A percentile compares a stretch with the other conserved stretches of the same genome.
Conservation (phyloP, 1,284 basidiomycete genomes). For the Wolfiporia cocos region DNA sequence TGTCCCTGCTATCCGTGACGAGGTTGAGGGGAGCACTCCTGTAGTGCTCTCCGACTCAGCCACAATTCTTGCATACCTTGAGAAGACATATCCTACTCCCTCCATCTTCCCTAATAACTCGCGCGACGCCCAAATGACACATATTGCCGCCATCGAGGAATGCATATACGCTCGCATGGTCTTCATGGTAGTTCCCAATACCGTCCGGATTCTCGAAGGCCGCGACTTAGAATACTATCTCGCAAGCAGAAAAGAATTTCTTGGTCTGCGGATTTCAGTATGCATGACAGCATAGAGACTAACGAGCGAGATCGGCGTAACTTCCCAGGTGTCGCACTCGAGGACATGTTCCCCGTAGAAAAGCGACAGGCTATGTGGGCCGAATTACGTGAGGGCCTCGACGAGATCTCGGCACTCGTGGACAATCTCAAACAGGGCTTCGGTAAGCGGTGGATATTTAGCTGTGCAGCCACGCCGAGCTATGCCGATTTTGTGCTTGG, state of each 20-base stretch:
- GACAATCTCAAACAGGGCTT: not conserved
- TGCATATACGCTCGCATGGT: slow-evolving; percentile 3
- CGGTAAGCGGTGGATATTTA: slow-evolving; percentile 3
- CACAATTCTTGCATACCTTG: slow-evolving; percentile 38
- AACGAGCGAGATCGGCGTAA: no score
- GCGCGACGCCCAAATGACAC: slow-evolving; percentile 8
- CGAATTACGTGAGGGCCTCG: slow-evolving; percentile 3
- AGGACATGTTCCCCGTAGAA: slow-evolving; percentile 8
- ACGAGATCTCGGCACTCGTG: slow-evolving; percentile 4
- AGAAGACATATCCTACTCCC: slow-evolving; percentile 32
- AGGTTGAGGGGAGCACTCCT: not conserved
- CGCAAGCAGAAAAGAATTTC: slow-evolving; percentile 1
- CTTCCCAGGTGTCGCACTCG: slow-evolving; percentile 4
- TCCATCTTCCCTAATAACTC: slow-evolving; percentile 20
- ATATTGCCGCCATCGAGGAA: slow-evolving; percentile 4
- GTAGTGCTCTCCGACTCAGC: slow-evolving; percentile 31
- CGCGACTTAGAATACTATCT: slow-evolving; percentile 6
- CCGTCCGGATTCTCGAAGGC: slow-evolving; percentile 5
- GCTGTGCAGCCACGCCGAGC: slow-evolving; percentile 2
- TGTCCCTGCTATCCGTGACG: slow-evolving; percentile 6
- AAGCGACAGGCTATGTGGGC: slow-evolving; percentile 5
- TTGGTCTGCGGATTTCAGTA: slow-evolving; percentile 4
- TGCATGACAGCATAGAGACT: no score
- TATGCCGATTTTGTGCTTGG: slow-evolving; percentile 9
- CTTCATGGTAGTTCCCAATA: slow-evolving; percentile 6